Base-by-base conservation (phyloP, 2,329 filamentous ascomycete species). In the Aspergillus vadensis region DNA sequence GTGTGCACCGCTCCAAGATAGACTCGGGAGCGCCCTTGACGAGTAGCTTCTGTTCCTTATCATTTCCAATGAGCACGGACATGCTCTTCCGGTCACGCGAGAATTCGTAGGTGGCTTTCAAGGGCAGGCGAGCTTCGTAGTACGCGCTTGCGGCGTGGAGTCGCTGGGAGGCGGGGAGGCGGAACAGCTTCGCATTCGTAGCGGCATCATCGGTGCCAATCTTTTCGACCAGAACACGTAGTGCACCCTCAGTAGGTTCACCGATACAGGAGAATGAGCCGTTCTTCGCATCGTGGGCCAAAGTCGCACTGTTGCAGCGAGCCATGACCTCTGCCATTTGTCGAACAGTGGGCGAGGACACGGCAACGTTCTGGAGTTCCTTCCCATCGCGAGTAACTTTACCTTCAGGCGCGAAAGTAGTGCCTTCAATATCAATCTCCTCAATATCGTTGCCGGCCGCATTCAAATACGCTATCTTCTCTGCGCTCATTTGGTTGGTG, bases 401-500 rank as follows among this genome's bases (percentile, higher is more conserved):
- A 53, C 94, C 95, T 67, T 88, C 86, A 5, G 94, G 95, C 36
- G 91, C 86, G 74, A 97, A 98, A 50, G 92, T 98, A 1, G 92
- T 97, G 48, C 95, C 95, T 74, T 96, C 89, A 30, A 99, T 90
- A 63, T 95, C 89, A 51, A 97, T 84, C 74, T 97, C 93, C 69
- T 93, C 91, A 23, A 98, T 82, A 60, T 86, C 88, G 57, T 81
- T 85, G 52, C 91, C 93, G 61, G 85, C 78, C 67, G 90, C 87
- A 70, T 86, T 88, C 67, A 99, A 83, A 74, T 93, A 91, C 51
- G 97, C 91, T 58, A 98, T 80, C 79, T 94, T 96, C 82, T 88
- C 95, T 59, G 97, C 95, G 73, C 95, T 98, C 95, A 99, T 99
- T 79, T 98, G 93, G 80, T 99, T 99, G 43, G 95, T 99, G 10